Conservation (phyloP, 2,329 filamentous ascomycete genomes). For the Neonectria sp. region DNA sequence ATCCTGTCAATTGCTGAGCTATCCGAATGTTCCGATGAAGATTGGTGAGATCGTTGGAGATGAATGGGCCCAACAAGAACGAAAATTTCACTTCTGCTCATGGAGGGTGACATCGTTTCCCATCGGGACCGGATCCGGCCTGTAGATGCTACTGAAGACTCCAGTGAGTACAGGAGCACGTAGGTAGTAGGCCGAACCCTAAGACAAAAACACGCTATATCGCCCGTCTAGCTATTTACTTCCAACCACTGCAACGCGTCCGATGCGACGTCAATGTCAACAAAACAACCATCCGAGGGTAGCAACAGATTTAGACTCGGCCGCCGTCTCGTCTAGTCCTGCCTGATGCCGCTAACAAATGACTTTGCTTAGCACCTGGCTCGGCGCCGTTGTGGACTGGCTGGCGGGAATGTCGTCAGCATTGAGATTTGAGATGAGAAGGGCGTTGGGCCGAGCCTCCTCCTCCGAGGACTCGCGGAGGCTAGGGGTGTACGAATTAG, state of each 20-base stretch:
- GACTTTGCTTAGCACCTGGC: constrained; percentile 8
- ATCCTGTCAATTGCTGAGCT: constrained; percentile 8
- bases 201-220: constrained; percentile 8
- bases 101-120: constrained; percentile 28
- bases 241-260: constrained; percentile 18
- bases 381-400: background rate
- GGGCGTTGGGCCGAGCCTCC: constrained; percentile 10
- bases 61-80: constrained; percentile 21
- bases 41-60: constrained; percentile 23
- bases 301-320: constrained; percentile 28
- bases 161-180: background rate
- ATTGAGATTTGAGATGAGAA: constrained; percentile 20
- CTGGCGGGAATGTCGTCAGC: constrained; percentile 25
- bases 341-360: constrained; percentile 12
- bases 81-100: constrained; percentile 1
- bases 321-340: constrained; percentile 19
- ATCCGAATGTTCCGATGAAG: constrained; percentile 5
- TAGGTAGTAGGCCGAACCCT: background rate
- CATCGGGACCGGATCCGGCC: constrained; percentile 14
- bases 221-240: constrained; percentile 19
- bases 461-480: background rate
- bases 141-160: constrained; percentile 17
- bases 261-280: constrained; percentile 27
- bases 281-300: constrained; percentile 19
- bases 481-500: background rate